phyloP scores from a whole-genome alignment of 1,284 basidiomycete genomes.

The Phylloboletellus chloephorus region DNA sequence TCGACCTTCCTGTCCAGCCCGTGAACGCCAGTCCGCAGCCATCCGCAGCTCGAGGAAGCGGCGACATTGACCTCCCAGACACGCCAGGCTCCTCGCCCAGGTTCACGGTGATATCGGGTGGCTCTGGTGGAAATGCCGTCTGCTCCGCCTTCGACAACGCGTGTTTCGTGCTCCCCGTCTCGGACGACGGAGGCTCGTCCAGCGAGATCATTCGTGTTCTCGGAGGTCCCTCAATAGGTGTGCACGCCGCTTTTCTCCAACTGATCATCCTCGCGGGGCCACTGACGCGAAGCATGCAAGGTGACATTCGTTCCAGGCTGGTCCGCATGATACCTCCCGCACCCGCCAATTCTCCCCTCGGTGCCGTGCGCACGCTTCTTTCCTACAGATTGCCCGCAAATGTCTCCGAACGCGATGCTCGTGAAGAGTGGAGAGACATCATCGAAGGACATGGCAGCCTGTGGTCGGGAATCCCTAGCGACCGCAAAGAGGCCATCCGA shows the following conservation, averaged over 20 bases:
- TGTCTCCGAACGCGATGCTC: slow-evolving; percentile 68
- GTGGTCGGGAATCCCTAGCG: slow-evolving; percentile 87
- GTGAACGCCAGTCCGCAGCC: slow-evolving; percentile 17
- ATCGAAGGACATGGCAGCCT: slow-evolving; percentile 83
- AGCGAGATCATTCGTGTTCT: slow-evolving; percentile 81
- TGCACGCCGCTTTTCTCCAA: slow-evolving; percentile 10
- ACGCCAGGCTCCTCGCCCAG: slow-evolving; percentile 28
- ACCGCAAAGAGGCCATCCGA: slow-evolving; percentile 88
- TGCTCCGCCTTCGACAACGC: slow-evolving; percentile 67
- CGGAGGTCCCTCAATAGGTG: slow-evolving; percentile 80
- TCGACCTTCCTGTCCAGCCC: slow-evolving; percentile 57
- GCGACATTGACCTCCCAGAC: slow-evolving; percentile 6
- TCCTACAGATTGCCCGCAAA: slow-evolving; percentile 74
- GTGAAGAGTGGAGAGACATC: slow-evolving; percentile 87
- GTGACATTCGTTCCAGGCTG: slow-evolving; percentile 78
- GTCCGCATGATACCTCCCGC: slow-evolving; percentile 73
- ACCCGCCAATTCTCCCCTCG: slow-evolving; percentile 52
- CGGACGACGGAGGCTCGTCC: slow-evolving; percentile 82
- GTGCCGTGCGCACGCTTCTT: slow-evolving; percentile 71
- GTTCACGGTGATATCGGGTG: slow-evolving; percentile 70
- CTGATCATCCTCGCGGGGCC: slow-evolving; percentile 6
- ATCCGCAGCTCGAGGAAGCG: slow-evolving; percentile 14
- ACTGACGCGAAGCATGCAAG: slow-evolving; percentile 34
- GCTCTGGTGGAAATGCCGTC: slow-evolving; percentile 79
- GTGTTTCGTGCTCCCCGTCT: slow-evolving; percentile 76